Conservation (phyloP, 176 grass and related monocot species). For the Carex myosuroides region DNA sequence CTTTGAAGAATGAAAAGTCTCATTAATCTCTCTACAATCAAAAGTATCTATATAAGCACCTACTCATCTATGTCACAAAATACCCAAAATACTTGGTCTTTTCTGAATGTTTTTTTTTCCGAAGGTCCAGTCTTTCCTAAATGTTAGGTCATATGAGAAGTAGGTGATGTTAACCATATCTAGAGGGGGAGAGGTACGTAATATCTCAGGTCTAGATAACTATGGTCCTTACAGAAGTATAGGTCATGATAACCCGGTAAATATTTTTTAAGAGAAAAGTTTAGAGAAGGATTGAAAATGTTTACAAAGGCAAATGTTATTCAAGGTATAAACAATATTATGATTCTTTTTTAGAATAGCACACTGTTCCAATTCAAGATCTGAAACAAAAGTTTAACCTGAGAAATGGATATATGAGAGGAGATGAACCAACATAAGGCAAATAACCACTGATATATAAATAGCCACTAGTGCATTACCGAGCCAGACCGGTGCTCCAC, state of each 20-base stretch:
- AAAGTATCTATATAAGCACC: neutral
- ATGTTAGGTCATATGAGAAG: neutral
- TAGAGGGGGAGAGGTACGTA: neutral
- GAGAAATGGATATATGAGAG: conserved; percentile 91
- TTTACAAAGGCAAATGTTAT: neutral
- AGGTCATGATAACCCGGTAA: neutral
- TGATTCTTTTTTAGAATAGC: neutral
- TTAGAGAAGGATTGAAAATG: neutral
- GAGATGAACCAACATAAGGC: conserved; percentile 78
- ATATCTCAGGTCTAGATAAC: neutral
- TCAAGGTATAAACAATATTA: neutral
- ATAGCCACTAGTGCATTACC: conserved; percentile 66
- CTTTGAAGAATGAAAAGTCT: neutral
- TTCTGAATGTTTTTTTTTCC: neutral
- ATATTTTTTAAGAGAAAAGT: neutral
- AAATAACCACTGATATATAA: conserved; percentile 49
- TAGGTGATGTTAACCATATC: neutral
- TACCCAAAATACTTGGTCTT: neutral
- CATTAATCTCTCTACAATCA: neutral
- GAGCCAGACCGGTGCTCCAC: conserved; percentile 72
- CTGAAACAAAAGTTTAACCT: conserved; percentile 44
- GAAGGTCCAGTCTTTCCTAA: neutral
- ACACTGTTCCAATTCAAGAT: neutral
- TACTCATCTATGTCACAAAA: neutral
- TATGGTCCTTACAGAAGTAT: neutral